These are phyloP conservation scores for Capsicum chinense DNA, from an alignment of 257 asterid species.

Conservation along the genomic window DNA sequence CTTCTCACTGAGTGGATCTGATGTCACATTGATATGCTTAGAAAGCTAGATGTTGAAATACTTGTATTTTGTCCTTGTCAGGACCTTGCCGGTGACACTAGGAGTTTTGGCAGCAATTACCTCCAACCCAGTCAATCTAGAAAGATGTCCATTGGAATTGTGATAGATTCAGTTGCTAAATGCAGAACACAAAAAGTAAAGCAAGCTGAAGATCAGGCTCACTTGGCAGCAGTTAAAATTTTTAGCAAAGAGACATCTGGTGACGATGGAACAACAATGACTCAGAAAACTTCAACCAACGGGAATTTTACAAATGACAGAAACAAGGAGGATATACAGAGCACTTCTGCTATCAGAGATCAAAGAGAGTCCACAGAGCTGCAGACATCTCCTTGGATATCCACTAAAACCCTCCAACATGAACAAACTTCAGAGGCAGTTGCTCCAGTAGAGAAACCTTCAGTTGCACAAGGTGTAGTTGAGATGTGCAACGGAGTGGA, in stretches of 20 bases:
- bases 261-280: conserved; percentile 31
- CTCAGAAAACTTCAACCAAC: conserved; percentile 38
- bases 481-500: conserved; percentile 40
- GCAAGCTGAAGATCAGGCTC: conserved; percentile 38
- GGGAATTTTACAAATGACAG: conserved; percentile 41
- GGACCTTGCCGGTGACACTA: conserved; percentile 54
- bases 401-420: conserved; percentile 55
- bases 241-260: conserved; percentile 41
- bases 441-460: conserved; percentile 48
- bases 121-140: conserved; percentile 64
- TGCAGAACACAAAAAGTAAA: conserved; percentile 41
- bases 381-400: conserved; percentile 65
- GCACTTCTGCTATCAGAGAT: conserved; percentile 45
- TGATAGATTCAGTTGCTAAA: conserved; percentile 55
- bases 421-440: conserved; percentile 47
- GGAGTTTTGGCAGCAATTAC: conserved; percentile 60
- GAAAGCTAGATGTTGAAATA: conserved; percentile 28
- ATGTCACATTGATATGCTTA: neutral
- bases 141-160: conserved; percentile 84
- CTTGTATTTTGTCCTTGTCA: conserved; percentile 40
- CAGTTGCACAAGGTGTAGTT: conserved; percentile 40
- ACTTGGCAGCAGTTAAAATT: conserved; percentile 42
- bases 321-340: conserved; percentile 36
- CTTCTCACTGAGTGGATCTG: neutral
- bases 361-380: conserved; percentile 41